These are phyloP conservation scores for Zea mays DNA, from an alignment of 176 grass and related monocot species.

Conservation along the genomic window DNA sequence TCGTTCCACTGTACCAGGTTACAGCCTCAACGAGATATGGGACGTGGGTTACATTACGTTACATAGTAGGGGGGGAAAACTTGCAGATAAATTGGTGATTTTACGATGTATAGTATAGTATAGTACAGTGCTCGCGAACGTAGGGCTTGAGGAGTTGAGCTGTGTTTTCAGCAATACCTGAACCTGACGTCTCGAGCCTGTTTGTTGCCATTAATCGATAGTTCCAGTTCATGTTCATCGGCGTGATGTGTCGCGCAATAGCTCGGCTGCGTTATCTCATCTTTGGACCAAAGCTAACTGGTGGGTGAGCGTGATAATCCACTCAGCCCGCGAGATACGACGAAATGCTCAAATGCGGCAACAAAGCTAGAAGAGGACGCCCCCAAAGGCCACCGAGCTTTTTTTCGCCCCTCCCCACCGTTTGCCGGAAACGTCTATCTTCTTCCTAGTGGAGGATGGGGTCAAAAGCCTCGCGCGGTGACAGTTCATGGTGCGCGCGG, in stretches of 20 bases:
- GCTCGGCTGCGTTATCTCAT: neutral
- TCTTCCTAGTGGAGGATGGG: too few species aligned
- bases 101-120: neutral
- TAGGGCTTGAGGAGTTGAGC: neutral
- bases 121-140: neutral
- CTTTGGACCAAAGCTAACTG: neutral
- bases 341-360: neutral
- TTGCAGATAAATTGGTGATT: neutral
- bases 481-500: too few species aligned
- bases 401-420: neutral
- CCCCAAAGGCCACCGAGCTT: conserved; percentile 22
- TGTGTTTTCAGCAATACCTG: neutral
- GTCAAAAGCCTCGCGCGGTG: too few species aligned
- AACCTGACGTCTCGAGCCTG: neutral
- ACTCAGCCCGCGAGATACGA: neutral
- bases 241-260: conserved; percentile 10
- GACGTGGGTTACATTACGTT: too few species aligned
- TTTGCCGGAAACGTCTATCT: too few species aligned
- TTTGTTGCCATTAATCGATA: neutral
- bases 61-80: too few species aligned
- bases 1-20: neutral
- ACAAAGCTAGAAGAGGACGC: neutral
- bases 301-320: conserved; percentile 1
- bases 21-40: neutral
- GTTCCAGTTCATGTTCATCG: neutral